Conservation (phyloP, 352 stramenopile species). For the Ophiocytium majus region DNA sequence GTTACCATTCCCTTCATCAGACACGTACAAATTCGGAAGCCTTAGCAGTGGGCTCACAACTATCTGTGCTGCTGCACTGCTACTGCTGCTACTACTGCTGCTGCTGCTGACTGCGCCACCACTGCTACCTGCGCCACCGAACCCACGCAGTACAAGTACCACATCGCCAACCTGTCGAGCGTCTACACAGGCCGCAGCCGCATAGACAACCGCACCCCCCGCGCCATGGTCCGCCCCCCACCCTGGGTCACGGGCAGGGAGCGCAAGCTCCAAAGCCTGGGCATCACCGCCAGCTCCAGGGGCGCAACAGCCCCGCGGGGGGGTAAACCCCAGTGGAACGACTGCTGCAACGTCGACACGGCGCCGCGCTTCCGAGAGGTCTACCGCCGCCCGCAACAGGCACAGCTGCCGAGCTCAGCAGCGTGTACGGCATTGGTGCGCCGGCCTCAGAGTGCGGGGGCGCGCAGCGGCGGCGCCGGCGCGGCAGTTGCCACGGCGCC, state of each 20-base stretch:
- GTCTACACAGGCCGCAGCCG: constrained; percentile 39
- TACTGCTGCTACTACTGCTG: background rate
- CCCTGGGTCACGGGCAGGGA: constrained; percentile 18
- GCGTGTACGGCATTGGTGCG: too few species aligned
- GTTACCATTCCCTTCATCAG: too few species aligned
- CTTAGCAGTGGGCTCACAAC: background rate
- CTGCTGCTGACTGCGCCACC: background rate
- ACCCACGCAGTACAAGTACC: constrained; percentile 15
- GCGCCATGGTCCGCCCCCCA: constrained; percentile 30
- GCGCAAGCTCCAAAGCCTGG: background rate
- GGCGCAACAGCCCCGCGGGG: too few species aligned
- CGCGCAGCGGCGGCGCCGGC: background rate
- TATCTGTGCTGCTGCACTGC: background rate
- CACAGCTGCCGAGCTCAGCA: background rate
- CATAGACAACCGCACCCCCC: constrained; percentile 39
- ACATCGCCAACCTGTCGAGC: constrained; percentile 26
- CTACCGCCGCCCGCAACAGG: background rate
- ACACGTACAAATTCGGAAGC: too few species aligned
- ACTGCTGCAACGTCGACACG: background rate
- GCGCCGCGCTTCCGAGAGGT: background rate
- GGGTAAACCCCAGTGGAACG: background rate
- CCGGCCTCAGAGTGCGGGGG: background rate
- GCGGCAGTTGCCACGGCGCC: background rate
- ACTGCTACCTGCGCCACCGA: background rate
- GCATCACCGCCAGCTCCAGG: background rate